Conservation (phyloP, 768 basidiomycete genomes). For the Chiua virens region DNA sequence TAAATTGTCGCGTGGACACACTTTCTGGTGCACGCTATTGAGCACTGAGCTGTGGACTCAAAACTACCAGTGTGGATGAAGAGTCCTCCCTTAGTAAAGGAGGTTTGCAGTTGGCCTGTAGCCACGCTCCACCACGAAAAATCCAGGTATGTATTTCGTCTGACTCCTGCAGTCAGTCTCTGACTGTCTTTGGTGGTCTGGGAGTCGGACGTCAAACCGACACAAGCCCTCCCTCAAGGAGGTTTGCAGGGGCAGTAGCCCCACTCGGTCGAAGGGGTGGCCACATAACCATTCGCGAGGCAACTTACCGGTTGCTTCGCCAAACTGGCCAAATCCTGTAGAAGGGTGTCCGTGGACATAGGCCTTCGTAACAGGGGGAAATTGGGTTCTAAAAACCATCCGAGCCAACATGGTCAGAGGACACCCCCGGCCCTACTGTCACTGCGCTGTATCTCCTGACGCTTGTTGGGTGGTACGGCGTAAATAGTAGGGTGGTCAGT, state of each 20-base stretch:
- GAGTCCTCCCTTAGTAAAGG: constrained; percentile 3
- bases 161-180: neutral
- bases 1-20: too few relatives aligned
- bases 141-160: neutral
- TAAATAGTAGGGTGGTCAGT: neutral
- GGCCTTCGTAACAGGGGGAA: neutral
- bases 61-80: constrained; percentile 2
- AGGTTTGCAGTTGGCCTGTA: neutral
- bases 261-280: too few relatives aligned
- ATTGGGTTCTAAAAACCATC: constrained; percentile 5
- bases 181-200: neutral
- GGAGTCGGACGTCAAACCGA: neutral
- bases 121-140: neutral
- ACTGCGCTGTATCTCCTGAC: too few relatives aligned
- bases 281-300: neutral
- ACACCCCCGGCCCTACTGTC: constrained; percentile 1
- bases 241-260: neutral
- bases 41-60: too few relatives aligned
- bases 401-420: constrained; percentile 1
- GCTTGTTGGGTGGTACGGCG: neutral
- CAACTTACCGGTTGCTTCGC: too few relatives aligned
- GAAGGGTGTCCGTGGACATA: neutral
- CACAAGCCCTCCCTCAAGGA: constrained; percentile 5
- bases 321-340: constrained; percentile 2
- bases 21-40: too few relatives aligned